Conservation (phyloP, 768 basidiomycete genomes). For the Phylloporus arenicola region DNA sequence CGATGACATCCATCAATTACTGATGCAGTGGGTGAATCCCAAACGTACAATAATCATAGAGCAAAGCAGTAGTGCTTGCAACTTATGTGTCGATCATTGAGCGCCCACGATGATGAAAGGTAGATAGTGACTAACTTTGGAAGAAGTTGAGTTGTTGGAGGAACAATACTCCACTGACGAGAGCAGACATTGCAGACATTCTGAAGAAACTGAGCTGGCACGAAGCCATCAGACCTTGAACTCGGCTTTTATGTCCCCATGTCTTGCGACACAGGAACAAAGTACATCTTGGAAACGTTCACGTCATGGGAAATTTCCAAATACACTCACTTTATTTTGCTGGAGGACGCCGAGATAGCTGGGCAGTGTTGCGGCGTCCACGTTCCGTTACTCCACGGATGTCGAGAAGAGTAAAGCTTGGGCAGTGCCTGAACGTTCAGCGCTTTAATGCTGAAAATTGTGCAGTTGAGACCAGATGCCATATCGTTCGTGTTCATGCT, state of each 20-base stretch:
- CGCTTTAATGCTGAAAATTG: not conserved
- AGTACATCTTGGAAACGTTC: not conserved
- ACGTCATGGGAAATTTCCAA: not conserved
- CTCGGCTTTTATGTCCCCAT: not conserved
- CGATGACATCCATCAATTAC: not conserved
- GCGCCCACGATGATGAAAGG: not conserved
- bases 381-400: not conserved
- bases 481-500: not conserved
- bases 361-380: not conserved
- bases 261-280: not conserved
- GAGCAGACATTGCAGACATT: not conserved
- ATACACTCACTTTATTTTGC: not conserved
- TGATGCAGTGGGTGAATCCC: not conserved
- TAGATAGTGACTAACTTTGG: conserved; percentile 4
- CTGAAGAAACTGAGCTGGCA: not conserved
- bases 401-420: not conserved
- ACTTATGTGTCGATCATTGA: conserved; percentile 2
- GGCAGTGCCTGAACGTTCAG: not conserved
- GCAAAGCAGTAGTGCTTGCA: conserved; percentile 7
- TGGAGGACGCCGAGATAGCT: not conserved
- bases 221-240: not conserved
- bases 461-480: not conserved
- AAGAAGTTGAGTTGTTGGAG: conserved; percentile 5
- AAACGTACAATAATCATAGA: conserved; percentile 16
- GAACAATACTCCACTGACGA: not conserved